phyloP scores from a whole-genome alignment of 805 yeast species.

The Candida corydali region DNA sequence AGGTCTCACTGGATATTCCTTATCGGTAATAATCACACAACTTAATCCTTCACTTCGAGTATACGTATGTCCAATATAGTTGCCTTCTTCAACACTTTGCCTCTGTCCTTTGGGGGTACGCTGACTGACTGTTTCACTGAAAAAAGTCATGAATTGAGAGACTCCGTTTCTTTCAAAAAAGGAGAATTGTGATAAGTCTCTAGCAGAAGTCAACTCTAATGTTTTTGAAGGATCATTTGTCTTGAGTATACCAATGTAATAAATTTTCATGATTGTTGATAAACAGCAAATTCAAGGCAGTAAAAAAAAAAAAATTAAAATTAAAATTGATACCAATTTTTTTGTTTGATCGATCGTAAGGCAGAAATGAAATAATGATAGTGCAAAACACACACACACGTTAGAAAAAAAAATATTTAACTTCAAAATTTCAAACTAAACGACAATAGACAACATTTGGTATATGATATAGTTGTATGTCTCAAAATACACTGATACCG shows the following conservation, averaged over 20 bases:
- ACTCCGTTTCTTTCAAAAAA: constrained; percentile 83
- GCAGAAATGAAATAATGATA: background rate
- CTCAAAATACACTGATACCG: too few species aligned
- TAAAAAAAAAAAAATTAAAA: background rate
- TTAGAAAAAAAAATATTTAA: background rate
- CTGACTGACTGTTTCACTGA: constrained; percentile 83
- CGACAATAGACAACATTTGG: too few species aligned
- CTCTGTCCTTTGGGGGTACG: constrained; percentile 88
- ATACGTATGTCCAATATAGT: constrained; percentile 88
- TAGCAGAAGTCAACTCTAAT: constrained; percentile 71
- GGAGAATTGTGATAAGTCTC: constrained; percentile 80
- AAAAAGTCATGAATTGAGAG: constrained; percentile 91
- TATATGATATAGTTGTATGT: too few species aligned
- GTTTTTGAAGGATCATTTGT: constrained; percentile 52
- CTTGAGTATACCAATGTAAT: constrained; percentile 83
- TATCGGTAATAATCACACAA: constrained; percentile 88
- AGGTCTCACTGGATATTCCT: constrained; percentile 95
- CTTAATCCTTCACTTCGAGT: constrained; percentile 87
- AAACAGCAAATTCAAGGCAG: background rate
- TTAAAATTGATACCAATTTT: too few species aligned
- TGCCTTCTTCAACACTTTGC: constrained; percentile 90
- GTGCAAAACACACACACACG: background rate
- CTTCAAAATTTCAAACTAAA: too few species aligned
- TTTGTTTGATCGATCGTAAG: background rate
- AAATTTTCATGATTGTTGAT: constrained; percentile 62